Evolutionary conservation across 208 protist genomes (phyloP), one percentile per base, ranked within the genome.

Genomic region (Leptomonas seymouri): DNA sequence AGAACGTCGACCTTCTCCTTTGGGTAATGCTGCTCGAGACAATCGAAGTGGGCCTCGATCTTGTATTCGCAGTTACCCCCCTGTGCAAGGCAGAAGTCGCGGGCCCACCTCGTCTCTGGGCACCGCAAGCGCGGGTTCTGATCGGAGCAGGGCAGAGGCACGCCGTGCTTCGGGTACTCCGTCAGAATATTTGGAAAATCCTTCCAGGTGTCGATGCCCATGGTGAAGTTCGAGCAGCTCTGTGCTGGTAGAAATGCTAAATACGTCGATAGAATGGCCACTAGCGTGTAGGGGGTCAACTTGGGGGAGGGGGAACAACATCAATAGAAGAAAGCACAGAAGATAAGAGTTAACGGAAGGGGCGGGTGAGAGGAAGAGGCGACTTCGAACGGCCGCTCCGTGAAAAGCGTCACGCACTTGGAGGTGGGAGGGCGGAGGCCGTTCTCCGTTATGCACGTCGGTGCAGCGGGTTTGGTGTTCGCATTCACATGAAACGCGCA

Each of bases 41-140:
- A 96, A 60, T 94, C 88, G 67, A 94, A 96, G 85, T 96, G 91
- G 1, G 91, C 91, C 64, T 96, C 91, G n/a, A 94, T 96, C 62
- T 96, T 96, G 75, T 94, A 96, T 79, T 94, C 91, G 65, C 91
- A 96, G 76, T 60, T 92, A 15, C 91, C 91, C 36, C 87, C 86
- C 44, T 91, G 82, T 0, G 86, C 84, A 5, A 94, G 82, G 66
- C 91, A 96, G 54, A 93, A 93, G 63, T 96, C 91, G 5, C 91
- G 78, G 1, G 88, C 88, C 89, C 88, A 94, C 18, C 91, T 84
- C 45, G 91, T 96, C 64, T 93, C 84, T 0, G 86, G 81, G 58
- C 91, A 96, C 75, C 88, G 82, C 59, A 96, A 64, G 0, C 71
- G 67, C 1, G 88, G 84, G 56, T 94, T 82, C 71, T 96, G 91